A percentile compares a stretch with the other conserved stretches of the same genome.
These are phyloP conservation scores for Xerocomus potaroensis DNA, from an alignment of 768 basidiomycete genomes.

Conservation along the genomic window DNA sequence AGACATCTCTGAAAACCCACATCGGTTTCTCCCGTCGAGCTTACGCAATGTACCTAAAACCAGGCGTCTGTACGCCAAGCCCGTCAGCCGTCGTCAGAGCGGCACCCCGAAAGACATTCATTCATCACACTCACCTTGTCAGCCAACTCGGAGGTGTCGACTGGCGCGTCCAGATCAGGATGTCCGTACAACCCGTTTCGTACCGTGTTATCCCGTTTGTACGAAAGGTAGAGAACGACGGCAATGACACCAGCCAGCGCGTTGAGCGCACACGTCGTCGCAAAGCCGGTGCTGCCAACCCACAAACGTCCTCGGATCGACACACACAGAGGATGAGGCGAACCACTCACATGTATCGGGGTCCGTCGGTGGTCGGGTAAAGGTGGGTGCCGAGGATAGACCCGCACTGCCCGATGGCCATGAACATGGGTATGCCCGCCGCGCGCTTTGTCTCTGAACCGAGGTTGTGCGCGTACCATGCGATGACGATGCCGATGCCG, in stretches of 20 bases:
- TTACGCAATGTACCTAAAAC: slow-evolving; percentile 22
- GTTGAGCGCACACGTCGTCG: slow-evolving; percentile 40
- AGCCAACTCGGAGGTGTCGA: slow-evolving; percentile 62
- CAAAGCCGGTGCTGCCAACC: slow-evolving; percentile 45
- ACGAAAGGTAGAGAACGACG: slow-evolving; percentile 54
- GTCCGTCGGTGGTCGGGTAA: slow-evolving; percentile 60
- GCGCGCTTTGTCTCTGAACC: slow-evolving; percentile 78
- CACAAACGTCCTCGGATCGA: not conserved
- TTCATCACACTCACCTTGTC: slow-evolving; percentile 64
- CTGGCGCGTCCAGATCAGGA: slow-evolving; percentile 40
- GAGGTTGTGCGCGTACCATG: slow-evolving; percentile 78
- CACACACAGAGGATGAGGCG: not conserved
- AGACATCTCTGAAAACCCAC: not conserved
- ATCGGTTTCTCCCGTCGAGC: not conserved
- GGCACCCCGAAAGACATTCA: too few species aligned
- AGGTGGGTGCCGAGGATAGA: slow-evolving; percentile 74
- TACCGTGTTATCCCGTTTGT: slow-evolving; percentile 54
- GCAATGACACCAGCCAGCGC: slow-evolving; percentile 23
- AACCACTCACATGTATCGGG: slow-evolving; percentile 54
- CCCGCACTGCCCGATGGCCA: slow-evolving; percentile 77
- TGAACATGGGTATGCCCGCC: slow-evolving; percentile 72
- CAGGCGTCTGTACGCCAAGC: slow-evolving; percentile 10
- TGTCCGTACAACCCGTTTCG: slow-evolving; percentile 52
- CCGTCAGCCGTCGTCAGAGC: not conserved
- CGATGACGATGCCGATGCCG: slow-evolving; percentile 66